phyloP scores from a whole-genome alignment of 768 basidiomycete genomes.

The Steccherinum ochraceum region DNA sequence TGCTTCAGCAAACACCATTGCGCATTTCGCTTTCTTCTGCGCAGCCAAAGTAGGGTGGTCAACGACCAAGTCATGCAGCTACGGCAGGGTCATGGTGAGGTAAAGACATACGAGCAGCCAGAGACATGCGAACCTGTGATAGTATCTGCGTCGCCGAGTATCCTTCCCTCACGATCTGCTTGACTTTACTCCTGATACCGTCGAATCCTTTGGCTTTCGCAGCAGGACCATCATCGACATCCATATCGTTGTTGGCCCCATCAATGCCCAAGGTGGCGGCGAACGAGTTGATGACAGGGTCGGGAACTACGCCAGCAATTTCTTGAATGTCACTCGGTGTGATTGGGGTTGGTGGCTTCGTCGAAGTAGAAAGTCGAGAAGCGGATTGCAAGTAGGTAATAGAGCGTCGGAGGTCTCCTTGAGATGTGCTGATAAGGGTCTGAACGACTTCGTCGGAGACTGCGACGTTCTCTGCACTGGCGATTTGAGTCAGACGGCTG shows the following conservation, averaged over 20 bases:
- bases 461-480: slow-evolving; percentile 62
- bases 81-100: slow-evolving; percentile 1
- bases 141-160: slow-evolving; percentile 90
- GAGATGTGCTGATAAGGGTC: slow-evolving; percentile 72
- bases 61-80: slow-evolving; percentile 90
- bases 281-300: slow-evolving; percentile 60
- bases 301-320: slow-evolving; percentile 93
- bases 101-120: too few species aligned
- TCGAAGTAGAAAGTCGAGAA: slow-evolving; percentile 75
- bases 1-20: slow-evolving; percentile 84
- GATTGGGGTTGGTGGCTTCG: slow-evolving; percentile 67
- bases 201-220: slow-evolving; percentile 40
- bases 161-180: slow-evolving; percentile 74
- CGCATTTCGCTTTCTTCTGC: slow-evolving; percentile 74
- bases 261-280: slow-evolving; percentile 63
- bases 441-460: slow-evolving; percentile 55
- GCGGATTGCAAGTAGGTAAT: slow-evolving; percentile 98
- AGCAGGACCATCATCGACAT: slow-evolving; percentile 38
- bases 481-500: slow-evolving; percentile 73
- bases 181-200: slow-evolving; percentile 64
- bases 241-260: slow-evolving; percentile 35
- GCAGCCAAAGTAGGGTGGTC: slow-evolving; percentile 76
- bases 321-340: slow-evolving; percentile 82
- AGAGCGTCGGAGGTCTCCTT: slow-evolving; percentile 91
- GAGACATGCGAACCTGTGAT: slow-evolving; percentile 56